These are phyloP conservation scores for Daldinia concentrica DNA, from an alignment of 495 filamentous ascomycete species.

Conservation along the genomic window DNA sequence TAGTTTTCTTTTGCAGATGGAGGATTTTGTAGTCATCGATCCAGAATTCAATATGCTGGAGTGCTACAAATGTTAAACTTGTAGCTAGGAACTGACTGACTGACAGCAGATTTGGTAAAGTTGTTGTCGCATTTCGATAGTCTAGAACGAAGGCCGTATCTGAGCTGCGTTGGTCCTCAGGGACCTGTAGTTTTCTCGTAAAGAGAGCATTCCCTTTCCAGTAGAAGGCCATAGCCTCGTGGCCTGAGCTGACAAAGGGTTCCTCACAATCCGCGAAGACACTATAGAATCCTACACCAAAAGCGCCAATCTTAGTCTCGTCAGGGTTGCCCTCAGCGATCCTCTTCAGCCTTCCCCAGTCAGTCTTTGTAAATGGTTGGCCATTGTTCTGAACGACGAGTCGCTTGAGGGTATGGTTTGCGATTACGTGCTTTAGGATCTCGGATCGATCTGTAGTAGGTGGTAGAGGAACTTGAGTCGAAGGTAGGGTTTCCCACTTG, in stretches of 20 bases:
- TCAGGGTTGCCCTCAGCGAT: slow-evolving; percentile 99
- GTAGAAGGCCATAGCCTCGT: slow-evolving; percentile 96
- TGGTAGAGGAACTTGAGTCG: slow-evolving; percentile 76
- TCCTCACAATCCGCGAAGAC: slow-evolving; percentile 98
- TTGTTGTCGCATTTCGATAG: slow-evolving; percentile 85
- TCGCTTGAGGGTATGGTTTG: slow-evolving; percentile 82
- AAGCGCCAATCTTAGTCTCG: slow-evolving; percentile 98
- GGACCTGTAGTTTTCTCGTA: slow-evolving; percentile 79
- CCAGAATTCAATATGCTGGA: slow-evolving; percentile 87
- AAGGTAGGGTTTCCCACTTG: slow-evolving; percentile 88
- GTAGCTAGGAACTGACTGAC: slow-evolving; percentile 92
- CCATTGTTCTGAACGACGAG: slow-evolving; percentile 92
- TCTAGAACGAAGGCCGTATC: slow-evolving; percentile 93
- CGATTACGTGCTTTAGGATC: slow-evolving; percentile 80
- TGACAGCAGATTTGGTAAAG: slow-evolving; percentile 82
- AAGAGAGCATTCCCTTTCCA: slow-evolving; percentile 97
- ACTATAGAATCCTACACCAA: slow-evolving; percentile 98
- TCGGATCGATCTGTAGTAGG: slow-evolving; percentile 70
- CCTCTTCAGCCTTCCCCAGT: slow-evolving; percentile 92
- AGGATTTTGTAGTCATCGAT: slow-evolving; percentile 87
- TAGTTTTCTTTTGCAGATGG: slow-evolving; percentile 80
- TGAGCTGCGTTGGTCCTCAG: slow-evolving; percentile 65
- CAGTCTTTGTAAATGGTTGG: slow-evolving; percentile 80
- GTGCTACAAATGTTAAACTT: slow-evolving; percentile 92
- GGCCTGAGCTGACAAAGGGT: slow-evolving; percentile 91